Percentiles rank a stretch among this genome's conserved stretches.
Evolutionary conservation across 2,329 filamentous ascomycete genomes (phyloP).

Genomic region (Fusarium sp.): DNA sequence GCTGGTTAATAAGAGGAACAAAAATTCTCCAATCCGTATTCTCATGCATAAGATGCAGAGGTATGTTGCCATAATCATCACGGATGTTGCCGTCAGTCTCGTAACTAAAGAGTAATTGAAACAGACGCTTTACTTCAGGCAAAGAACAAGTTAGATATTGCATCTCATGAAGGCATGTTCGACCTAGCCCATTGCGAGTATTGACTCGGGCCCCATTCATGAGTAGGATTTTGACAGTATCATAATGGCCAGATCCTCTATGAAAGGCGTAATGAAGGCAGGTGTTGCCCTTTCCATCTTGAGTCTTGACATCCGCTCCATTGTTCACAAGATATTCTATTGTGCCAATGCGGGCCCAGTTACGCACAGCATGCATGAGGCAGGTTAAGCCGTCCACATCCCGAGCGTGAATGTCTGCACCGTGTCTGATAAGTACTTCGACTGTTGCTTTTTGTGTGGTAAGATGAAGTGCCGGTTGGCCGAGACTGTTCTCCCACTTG

Average conservation of each 20-base stretch:
- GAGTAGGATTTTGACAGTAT: too few species aligned
- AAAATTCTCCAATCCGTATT: neutral
- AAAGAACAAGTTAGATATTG: too few species aligned
- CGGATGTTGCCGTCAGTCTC: rapidly evolving
- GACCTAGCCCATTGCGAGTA: too few species aligned
- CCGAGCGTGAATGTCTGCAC: neutral
- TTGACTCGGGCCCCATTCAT: neutral
- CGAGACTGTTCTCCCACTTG: too few species aligned
- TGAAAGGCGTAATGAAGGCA: too few species aligned
- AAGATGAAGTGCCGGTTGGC: neutral
- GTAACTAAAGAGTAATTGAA: rapidly evolving
- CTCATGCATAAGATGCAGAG: neutral
- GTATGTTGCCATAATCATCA: rapidly evolving
- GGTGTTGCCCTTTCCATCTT: rapidly evolving
- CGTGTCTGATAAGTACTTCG: rapidly evolving
- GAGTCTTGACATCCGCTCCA: neutral
- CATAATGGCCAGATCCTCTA: too few species aligned
- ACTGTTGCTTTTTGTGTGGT: rapidly evolving
- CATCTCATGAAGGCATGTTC: too few species aligned
- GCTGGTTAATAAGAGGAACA: neutral
- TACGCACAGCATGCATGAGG: too few species aligned
- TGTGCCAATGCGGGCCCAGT: too few species aligned
- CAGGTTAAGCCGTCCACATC: rapidly evolving
- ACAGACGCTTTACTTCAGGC: too few species aligned
- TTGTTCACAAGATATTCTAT: too few species aligned